Percentiles rank a stretch among this genome's conserved stretches.
phyloP scores from a whole-genome alignment of 2,329 filamentous ascomycete species.

The Tolypocladium sp. region DNA sequence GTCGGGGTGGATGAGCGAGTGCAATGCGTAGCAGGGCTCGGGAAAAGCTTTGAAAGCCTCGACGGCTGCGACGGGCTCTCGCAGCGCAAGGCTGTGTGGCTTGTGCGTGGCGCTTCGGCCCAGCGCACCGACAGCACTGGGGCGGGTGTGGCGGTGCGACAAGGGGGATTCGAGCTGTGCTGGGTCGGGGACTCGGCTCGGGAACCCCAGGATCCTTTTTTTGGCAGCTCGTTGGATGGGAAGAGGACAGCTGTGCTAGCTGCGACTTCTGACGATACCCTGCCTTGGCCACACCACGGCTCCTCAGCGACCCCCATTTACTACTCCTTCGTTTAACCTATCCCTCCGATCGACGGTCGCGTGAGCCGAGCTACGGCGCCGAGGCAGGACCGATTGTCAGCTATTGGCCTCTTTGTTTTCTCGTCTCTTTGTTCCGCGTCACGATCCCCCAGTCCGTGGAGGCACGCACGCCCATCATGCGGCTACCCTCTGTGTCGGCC shows the following conservation, averaged over 20 bases:
- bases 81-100: constrained; percentile 19
- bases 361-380: not conserved
- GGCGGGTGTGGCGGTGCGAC: constrained; percentile 6
- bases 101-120: constrained; percentile 1
- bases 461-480: constrained; percentile 26
- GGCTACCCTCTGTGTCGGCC: constrained; percentile 36
- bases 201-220: not conserved
- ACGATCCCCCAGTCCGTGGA: not conserved
- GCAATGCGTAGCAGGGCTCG: not conserved
- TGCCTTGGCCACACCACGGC: not conserved
- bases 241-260: constrained; percentile 15
- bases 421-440: not conserved
- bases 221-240: not conserved
- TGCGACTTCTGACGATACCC: not conserved
- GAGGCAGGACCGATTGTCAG: not conserved
- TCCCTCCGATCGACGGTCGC: not conserved
- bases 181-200: not conserved
- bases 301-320: not conserved
- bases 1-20: constrained; percentile 4
- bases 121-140: constrained; percentile 6
- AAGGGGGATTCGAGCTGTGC: not conserved
- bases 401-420: not conserved
- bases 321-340: not conserved
- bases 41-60: not conserved
- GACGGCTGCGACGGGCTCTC: not conserved